These are phyloP conservation scores for Truncatella angustata DNA, from an alignment of 2,329 filamentous ascomycete genomes.

Conservation along the genomic window DNA sequence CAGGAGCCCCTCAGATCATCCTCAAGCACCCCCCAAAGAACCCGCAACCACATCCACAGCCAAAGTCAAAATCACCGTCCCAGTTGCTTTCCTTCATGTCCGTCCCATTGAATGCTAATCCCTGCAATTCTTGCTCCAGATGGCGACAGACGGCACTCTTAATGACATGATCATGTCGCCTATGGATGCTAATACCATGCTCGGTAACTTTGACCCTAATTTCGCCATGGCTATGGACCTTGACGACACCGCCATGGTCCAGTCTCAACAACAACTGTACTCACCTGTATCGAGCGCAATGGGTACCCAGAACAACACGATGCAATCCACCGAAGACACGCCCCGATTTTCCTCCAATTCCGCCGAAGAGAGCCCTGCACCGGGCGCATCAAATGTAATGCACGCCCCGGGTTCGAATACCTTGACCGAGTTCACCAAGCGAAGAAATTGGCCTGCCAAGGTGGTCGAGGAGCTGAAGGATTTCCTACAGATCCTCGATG, in stretches of 20 bases:
- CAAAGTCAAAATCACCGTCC: no score
- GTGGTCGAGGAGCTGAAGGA: slow-evolving; percentile 89
- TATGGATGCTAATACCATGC: slow-evolving; percentile 38
- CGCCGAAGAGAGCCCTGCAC: slow-evolving; percentile 26
- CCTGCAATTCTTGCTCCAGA: slow-evolving; percentile 12
- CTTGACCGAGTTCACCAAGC: slow-evolving; percentile 58
- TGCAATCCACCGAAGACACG: slow-evolving; percentile 1
- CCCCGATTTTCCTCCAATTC: slow-evolving; percentile 3
- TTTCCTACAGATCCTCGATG: slow-evolving; percentile 81
- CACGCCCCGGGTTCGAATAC: slow-evolving; percentile 38
- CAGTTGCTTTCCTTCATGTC: neutral
- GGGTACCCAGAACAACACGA: neutral
- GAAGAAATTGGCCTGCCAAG: slow-evolving; percentile 79
- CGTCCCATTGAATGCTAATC: neutral
- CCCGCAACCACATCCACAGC: no score
- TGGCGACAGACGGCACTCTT: slow-evolving; percentile 22
- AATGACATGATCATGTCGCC: slow-evolving; percentile 40
- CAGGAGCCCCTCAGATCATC: no score
- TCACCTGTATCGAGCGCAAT: neutral
- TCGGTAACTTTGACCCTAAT: slow-evolving; percentile 28
- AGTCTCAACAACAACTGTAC: slow-evolving; percentile 21
- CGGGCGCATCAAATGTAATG: slow-evolving; percentile 31
- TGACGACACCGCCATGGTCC: slow-evolving; percentile 31
- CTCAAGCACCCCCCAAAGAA: no score
- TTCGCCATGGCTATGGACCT: slow-evolving; percentile 42